Evolutionary conservation across 345 rosid species (phyloP).

Genomic region (Cardamine resedifolia): DNA sequence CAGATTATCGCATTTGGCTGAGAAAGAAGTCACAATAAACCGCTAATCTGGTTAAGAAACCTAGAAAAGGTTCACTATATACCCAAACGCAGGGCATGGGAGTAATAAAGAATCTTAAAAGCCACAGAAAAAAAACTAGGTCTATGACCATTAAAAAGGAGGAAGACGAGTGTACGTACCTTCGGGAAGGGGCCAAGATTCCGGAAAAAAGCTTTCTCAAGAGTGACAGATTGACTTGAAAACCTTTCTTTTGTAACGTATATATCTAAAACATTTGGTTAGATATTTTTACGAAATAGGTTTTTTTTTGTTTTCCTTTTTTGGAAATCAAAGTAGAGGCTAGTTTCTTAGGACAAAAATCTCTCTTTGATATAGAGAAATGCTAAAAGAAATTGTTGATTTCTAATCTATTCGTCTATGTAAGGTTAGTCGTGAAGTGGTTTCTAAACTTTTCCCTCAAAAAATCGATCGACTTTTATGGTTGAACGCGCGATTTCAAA

Average conservation of each 20-base stretch:
- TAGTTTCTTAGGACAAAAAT: constrained; percentile 17
- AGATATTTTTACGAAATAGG: constrained; percentile 13
- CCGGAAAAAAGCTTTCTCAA: constrained; percentile 1
- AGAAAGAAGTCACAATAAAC: constrained; percentile 2
- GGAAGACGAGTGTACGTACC: constrained; percentile 37
- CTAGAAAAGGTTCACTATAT: not conserved
- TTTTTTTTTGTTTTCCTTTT: not conserved
- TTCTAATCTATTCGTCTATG: too few species aligned
- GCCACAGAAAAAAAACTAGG: not conserved
- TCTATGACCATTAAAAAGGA: constrained; percentile 5
- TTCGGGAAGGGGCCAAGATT: constrained; percentile 39
- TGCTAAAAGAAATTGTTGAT: too few species aligned
- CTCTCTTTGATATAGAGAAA: too few species aligned
- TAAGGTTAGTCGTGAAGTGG: too few species aligned
- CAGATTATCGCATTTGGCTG: constrained; percentile 8
- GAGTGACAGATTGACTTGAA: constrained; percentile 16
- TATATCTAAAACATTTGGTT: constrained; percentile 16
- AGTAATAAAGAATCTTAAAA: not conserved
- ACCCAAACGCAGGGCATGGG: not conserved
- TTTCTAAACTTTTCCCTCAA: too few species aligned
- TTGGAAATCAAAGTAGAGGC: not conserved
- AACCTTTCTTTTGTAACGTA: constrained; percentile 25
- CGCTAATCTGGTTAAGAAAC: constrained; percentile 5
- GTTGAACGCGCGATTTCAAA: too few species aligned
- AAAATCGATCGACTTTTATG: too few species aligned